These are phyloP conservation scores for Phyllosticta citriasiana DNA, from an alignment of 2,329 filamentous ascomycete genomes.

Conservation along the genomic window DNA sequence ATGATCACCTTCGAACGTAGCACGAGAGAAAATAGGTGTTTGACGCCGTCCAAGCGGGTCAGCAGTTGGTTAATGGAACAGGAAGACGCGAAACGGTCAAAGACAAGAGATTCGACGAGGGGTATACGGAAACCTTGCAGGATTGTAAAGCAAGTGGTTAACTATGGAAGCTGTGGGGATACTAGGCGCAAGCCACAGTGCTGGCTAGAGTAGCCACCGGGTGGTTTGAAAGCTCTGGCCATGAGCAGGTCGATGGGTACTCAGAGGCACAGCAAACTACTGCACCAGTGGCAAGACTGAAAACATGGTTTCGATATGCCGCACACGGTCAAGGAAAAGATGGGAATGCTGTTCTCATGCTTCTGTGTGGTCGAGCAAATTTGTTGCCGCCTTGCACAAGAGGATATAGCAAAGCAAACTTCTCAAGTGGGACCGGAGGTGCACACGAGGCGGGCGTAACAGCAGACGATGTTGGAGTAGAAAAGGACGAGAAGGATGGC, in stretches of 20 bases:
- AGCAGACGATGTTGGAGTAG: not conserved
- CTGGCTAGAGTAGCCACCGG: not conserved
- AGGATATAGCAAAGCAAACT: not conserved
- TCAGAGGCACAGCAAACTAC: not conserved
- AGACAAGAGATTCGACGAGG: not conserved
- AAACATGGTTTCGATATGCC: not conserved
- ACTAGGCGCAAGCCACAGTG: not conserved
- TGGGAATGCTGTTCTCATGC: not conserved
- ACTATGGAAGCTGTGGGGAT: not conserved
- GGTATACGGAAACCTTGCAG: not conserved
- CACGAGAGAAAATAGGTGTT: not conserved
- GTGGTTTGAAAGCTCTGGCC: not conserved
- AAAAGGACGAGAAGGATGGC: not conserved
- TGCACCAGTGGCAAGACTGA: not conserved
- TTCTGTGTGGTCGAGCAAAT: not conserved
- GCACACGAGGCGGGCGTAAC: not conserved
- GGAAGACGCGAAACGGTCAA: not conserved
- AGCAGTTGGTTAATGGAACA: not conserved
- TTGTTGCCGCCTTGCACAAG: not conserved
- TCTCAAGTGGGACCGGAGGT: not conserved
- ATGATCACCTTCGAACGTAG: not conserved
- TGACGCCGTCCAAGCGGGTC: not conserved
- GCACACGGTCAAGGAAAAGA: not conserved
- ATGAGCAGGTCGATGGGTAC: not conserved
- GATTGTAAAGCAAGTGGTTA: not conserved